Evolutionary conservation across 176 grass and related monocot genomes (phyloP).

Genomic region (Dendrocalamus sinicus): DNA sequence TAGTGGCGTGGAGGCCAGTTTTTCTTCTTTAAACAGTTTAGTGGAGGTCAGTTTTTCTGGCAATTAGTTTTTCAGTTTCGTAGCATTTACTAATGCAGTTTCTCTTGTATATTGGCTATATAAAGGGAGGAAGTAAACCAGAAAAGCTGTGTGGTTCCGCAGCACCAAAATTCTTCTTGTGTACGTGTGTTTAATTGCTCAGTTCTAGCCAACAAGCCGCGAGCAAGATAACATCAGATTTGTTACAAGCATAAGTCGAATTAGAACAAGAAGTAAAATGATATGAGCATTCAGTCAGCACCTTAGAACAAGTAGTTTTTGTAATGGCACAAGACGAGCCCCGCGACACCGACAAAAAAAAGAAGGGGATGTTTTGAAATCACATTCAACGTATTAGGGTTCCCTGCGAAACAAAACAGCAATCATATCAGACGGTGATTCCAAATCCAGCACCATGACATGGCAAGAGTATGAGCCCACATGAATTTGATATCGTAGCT

Average conservation of each 20-base stretch:
- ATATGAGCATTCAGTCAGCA: background rate
- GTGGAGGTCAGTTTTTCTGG: no score
- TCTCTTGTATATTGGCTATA: no score
- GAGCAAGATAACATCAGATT: slow-evolving; percentile 8
- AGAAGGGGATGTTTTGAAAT: slow-evolving; percentile 89
- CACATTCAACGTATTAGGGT: slow-evolving; percentile 86
- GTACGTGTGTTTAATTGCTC: no score
- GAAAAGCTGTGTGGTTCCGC: no score
- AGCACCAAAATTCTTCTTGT: no score
- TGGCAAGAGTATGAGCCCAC: background rate
- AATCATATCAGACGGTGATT: background rate
- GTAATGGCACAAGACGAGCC: slow-evolving; percentile 74
- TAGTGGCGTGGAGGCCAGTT: no score
- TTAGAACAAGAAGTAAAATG: background rate
- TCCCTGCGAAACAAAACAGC: slow-evolving; percentile 57
- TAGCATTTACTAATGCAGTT: no score
- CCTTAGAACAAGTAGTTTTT: slow-evolving; percentile 88
- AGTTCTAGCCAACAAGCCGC: no score
- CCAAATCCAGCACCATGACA: background rate
- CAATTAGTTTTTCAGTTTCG: no score
- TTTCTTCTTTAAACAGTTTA: no score
- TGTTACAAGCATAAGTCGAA: background rate
- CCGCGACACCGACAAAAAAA: slow-evolving; percentile 64
- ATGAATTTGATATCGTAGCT: no score
- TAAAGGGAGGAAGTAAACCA: no score